Percentiles rank a stretch among this genome's conserved stretches.
These are phyloP conservation scores for Daldinia concentrica DNA, from an alignment of 495 filamentous ascomycete genomes.

Conservation along the genomic window DNA sequence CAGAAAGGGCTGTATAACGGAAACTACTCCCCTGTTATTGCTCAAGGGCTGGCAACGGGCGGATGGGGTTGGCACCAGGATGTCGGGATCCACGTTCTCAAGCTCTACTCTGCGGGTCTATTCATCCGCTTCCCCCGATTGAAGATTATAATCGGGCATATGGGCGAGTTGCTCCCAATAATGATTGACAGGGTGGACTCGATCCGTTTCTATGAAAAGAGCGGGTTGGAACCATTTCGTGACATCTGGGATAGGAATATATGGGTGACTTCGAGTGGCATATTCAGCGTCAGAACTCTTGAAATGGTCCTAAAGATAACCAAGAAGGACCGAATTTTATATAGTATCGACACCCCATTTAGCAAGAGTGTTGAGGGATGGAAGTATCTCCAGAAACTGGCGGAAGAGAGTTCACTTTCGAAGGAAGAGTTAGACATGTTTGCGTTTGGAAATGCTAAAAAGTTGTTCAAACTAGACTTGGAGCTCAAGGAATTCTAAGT, in stretches of 20 bases:
- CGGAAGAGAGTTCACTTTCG: constrained; percentile 60
- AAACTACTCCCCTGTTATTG: constrained; percentile 53
- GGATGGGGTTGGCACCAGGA: constrained; percentile 61
- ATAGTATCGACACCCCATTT: constrained; percentile 70
- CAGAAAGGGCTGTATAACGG: constrained; percentile 50
- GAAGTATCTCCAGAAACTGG: constrained; percentile 59
- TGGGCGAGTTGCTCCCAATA: constrained; percentile 72
- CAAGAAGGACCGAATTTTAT: constrained; percentile 62
- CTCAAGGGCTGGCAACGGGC: constrained; percentile 43
- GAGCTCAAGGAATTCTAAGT: constrained; percentile 21
- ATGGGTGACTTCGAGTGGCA: constrained; percentile 71
- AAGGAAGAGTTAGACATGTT: constrained; percentile 63
- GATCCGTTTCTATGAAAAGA: constrained; percentile 57
- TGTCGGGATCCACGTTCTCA: constrained; percentile 53
- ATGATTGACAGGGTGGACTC: constrained; percentile 68
- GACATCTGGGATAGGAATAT: constrained; percentile 69
- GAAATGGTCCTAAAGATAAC: constrained; percentile 58
- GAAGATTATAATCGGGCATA: constrained; percentile 72
- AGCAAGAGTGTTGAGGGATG: constrained; percentile 54
- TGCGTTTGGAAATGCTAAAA: constrained; percentile 65
- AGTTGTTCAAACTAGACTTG: constrained; percentile 54
- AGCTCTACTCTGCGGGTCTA: constrained; percentile 47
- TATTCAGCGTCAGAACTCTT: constrained; percentile 60
- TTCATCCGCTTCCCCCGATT: constrained; percentile 65
- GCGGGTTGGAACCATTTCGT: constrained; percentile 58